phyloP scores from a whole-genome alignment of 2,329 filamentous ascomycete species.

The Fusarium anthophilum region DNA sequence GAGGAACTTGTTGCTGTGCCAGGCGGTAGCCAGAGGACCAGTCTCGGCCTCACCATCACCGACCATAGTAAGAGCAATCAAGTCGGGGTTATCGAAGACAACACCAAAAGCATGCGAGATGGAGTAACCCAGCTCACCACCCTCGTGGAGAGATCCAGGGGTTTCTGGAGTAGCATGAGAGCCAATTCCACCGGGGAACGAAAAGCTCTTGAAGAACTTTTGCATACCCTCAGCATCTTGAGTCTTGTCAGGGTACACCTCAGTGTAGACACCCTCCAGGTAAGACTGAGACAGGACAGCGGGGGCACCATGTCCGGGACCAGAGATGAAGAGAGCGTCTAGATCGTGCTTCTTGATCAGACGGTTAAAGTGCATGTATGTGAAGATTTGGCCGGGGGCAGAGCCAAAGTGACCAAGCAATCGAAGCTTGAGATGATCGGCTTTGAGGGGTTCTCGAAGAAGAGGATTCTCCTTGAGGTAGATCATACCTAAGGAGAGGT shows the following conservation, averaged over 20 bases:
- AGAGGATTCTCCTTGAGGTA: constrained; percentile 80
- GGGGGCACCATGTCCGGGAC: constrained; percentile 81
- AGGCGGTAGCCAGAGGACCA: constrained; percentile 79
- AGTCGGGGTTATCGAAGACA: constrained; percentile 77
- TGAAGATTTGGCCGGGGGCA: constrained; percentile 82
- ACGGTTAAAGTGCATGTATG: constrained; percentile 84
- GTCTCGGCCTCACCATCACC: constrained; percentile 86
- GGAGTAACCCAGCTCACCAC: constrained; percentile 83
- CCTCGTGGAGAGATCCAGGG: constrained; percentile 80
- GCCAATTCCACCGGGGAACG: constrained; percentile 81
- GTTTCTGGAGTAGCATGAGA: constrained; percentile 83
- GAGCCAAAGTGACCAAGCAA: constrained; percentile 83
- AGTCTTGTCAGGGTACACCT: constrained; percentile 79
- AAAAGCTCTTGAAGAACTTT: constrained; percentile 84
- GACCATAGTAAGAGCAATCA: constrained; percentile 81
- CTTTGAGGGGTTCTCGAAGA: constrained; percentile 72
- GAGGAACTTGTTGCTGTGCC: constrained; percentile 85
- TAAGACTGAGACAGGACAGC: constrained; percentile 80
- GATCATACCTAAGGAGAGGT: constrained; percentile 82
- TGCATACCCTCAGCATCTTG: constrained; percentile 75
- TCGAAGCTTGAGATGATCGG: constrained; percentile 77
- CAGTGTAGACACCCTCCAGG: constrained; percentile 79
- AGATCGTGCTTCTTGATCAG: constrained; percentile 83
- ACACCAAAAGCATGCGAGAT: constrained; percentile 81
- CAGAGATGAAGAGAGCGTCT: constrained; percentile 77